Conservation (phyloP, 2,329 filamentous ascomycete species). For the Fusarium foetens region DNA sequence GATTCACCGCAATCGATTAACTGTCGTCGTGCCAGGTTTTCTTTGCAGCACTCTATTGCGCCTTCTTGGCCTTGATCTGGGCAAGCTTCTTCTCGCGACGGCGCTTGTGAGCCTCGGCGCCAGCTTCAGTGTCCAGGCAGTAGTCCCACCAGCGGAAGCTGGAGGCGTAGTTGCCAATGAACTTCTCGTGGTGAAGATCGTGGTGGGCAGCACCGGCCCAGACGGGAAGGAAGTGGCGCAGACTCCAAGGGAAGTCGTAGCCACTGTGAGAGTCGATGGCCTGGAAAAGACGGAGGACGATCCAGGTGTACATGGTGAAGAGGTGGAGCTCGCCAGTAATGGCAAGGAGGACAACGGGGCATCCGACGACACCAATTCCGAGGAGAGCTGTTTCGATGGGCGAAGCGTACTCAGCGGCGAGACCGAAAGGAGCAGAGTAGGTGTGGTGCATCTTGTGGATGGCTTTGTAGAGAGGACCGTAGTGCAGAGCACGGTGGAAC, state of each 20-base stretch:
- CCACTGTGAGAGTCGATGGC: conserved; percentile 97
- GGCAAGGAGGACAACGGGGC: conserved; percentile 84
- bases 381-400: conserved; percentile 97
- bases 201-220: conserved; percentile 98
- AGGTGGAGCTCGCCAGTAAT: conserved; percentile 91
- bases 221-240: conserved; percentile 95
- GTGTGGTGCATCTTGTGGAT: conserved; percentile 99
- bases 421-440: conserved; percentile 95
- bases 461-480: conserved; percentile 92
- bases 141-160: conserved; percentile 99
- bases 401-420: conserved; percentile 97
- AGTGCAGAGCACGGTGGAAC: conserved; percentile 92
- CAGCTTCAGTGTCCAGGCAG: conserved; percentile 90
- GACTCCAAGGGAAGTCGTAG: conserved; percentile 97
- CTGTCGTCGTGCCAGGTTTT: conserved; percentile 8
- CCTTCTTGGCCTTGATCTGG: conserved; percentile 72
- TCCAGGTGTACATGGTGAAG: conserved; percentile 98
- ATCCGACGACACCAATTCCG: conserved; percentile 84
- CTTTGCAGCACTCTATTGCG: conserved; percentile 60
- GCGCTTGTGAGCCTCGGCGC: conserved; percentile 84
- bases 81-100: conserved; percentile 81
- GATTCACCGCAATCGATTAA: conserved; percentile 43
- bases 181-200: conserved; percentile 97
- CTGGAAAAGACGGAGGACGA: conserved; percentile 91
- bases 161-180: conserved; percentile 97